These are phyloP conservation scores for Aspergillus bridgeri DNA, from an alignment of 495 filamentous ascomycete species.

Conservation along the genomic window DNA sequence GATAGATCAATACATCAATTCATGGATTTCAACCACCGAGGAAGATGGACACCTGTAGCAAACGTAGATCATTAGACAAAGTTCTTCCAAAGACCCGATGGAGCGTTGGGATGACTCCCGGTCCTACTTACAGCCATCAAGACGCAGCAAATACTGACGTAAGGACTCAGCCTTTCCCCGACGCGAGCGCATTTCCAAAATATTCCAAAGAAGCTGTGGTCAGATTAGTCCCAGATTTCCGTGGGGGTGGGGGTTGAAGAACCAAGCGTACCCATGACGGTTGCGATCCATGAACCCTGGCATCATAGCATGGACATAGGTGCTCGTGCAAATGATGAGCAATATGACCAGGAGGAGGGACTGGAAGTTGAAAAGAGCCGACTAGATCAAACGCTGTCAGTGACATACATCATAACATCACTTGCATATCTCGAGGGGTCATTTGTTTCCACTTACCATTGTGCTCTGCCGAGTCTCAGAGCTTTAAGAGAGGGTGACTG, in stretches of 20 bases:
- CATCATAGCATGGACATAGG: slow-evolving; percentile 87
- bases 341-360: slow-evolving; percentile 89
- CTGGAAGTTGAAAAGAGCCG: slow-evolving; percentile 97
- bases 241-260: background rate
- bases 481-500: background rate
- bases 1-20: no score
- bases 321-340: slow-evolving; percentile 90
- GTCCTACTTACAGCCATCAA: slow-evolving; percentile 79
- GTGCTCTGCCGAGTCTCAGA: background rate
- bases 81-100: background rate
- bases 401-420: background rate
- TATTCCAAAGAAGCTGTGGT: slow-evolving; percentile 70
- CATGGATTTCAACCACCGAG: slow-evolving; percentile 33
- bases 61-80: background rate
- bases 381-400: slow-evolving; percentile 47
- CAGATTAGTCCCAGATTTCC: background rate
- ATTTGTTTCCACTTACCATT: background rate
- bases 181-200: slow-evolving; percentile 98
- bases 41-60: slow-evolving; percentile 41
- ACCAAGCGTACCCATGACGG: slow-evolving; percentile 68
- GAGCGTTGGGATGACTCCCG: background rate
- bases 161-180: slow-evolving; percentile 90
- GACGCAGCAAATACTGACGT: slow-evolving; percentile 91
- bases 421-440: no score
- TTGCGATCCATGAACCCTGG: slow-evolving; percentile 91